These are phyloP conservation scores for Ceratocystis smalleyi DNA, from an alignment of 2,329 filamentous ascomycete species.

Conservation along the genomic window DNA sequence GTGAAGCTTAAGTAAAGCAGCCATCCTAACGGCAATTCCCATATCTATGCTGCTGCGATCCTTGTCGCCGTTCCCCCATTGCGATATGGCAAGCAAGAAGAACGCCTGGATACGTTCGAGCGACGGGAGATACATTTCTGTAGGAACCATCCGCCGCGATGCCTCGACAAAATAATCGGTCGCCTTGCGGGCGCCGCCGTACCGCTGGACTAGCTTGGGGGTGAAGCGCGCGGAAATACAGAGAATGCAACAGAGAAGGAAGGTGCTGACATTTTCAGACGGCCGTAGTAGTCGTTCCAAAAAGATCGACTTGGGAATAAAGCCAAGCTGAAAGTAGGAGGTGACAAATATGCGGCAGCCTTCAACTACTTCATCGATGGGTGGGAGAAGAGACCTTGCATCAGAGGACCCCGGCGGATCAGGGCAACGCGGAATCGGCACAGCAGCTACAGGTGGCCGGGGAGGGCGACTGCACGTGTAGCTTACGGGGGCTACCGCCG, in stretches of 20 bases:
- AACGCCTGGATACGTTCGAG: constrained; percentile 23
- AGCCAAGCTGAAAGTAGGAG: constrained; percentile 24
- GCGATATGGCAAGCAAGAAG: constrained; percentile 23
- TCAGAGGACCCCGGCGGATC: not conserved
- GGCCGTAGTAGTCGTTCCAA: constrained; percentile 20
- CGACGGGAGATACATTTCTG: constrained; percentile 22
- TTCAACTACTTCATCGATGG: constrained; percentile 22
- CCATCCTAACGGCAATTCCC: constrained; percentile 27
- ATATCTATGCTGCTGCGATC: constrained; percentile 25
- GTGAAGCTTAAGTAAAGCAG: constrained; percentile 25
- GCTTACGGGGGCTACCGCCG: not conserved
- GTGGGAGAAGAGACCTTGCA: constrained; percentile 16
- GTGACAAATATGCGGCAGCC: constrained; percentile 22
- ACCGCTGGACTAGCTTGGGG: constrained; percentile 20
- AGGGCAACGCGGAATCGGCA: not conserved
- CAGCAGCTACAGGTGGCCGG: not conserved
- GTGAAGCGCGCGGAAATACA: constrained; percentile 24
- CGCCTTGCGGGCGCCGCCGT: constrained; percentile 19
- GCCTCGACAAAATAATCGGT: constrained; percentile 22
- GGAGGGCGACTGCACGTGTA: not conserved
- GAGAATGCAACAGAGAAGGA: constrained; percentile 23
- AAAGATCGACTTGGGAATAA: constrained; percentile 24
- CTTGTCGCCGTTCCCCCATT: constrained; percentile 25
- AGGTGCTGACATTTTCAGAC: constrained; percentile 20
- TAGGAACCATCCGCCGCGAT: constrained; percentile 19